Percentiles rank a stretch among this genome's conserved stretches.
Evolutionary conservation across 2,329 filamentous ascomycete genomes (phyloP).

Genomic region (Gnomoniopsis sp.): DNA sequence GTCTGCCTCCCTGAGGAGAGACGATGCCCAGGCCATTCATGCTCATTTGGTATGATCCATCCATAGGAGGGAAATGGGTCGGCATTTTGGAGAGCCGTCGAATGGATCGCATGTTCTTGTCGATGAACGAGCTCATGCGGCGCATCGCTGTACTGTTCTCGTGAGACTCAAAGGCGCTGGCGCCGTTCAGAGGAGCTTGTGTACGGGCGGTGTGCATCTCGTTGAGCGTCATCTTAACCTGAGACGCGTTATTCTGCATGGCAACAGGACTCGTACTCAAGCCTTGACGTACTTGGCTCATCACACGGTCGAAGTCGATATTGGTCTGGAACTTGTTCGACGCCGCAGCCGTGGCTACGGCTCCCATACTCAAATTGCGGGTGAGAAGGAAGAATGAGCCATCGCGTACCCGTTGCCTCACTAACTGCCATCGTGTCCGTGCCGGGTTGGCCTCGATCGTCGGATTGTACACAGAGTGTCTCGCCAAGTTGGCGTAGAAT

Average conservation of each 20-base stretch:
- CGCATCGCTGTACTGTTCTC: conserved; percentile 39
- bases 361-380: conserved; percentile 30
- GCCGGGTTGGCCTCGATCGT: conserved; percentile 51
- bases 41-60: conserved; percentile 21
- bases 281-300: conserved; percentile 39
- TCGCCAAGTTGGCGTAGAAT: conserved; percentile 49
- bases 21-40: conserved; percentile 13
- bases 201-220: conserved; percentile 38
- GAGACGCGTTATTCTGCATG: conserved; percentile 19
- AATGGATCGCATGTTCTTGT: conserved; percentile 40
- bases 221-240: conserved; percentile 32
- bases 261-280: conserved; percentile 21
- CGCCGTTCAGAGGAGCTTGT: conserved; percentile 28
- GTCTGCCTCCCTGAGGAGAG: conserved; percentile 1
- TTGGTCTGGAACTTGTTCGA: conserved; percentile 29
- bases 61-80: conserved; percentile 26
- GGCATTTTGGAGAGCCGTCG: conserved; percentile 39
- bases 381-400: conserved; percentile 50
- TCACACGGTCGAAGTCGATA: conserved; percentile 43
- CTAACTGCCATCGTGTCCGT: conserved; percentile 47
- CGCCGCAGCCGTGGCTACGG: conserved; percentile 23
- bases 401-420: conserved; percentile 45
- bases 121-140: conserved; percentile 42
- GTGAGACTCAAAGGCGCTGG: conserved; percentile 37
- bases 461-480: conserved; percentile 47